phyloP scores from a whole-genome alignment of 495 filamentous ascomycete species.

The Friedmanniomyces endolithicus region DNA sequence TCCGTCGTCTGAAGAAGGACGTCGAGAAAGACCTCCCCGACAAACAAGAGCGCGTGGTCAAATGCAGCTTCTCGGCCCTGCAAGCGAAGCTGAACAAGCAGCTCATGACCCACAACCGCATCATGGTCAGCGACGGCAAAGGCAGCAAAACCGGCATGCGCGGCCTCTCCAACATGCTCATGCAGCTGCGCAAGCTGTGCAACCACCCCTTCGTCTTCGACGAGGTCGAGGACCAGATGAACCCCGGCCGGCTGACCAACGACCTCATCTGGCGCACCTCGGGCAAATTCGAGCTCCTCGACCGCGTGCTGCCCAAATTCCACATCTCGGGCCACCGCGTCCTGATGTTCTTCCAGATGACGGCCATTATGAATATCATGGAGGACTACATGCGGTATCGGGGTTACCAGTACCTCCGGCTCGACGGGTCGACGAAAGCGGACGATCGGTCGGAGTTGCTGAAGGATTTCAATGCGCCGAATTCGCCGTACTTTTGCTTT shows the following conservation, averaged over 20 bases:
- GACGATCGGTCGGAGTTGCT: constrained; percentile 91
- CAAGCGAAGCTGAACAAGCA: constrained; percentile 92
- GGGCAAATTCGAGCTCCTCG: constrained; percentile 93
- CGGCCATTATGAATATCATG: constrained; percentile 99
- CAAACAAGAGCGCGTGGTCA: constrained; percentile 97
- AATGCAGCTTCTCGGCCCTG: constrained; percentile 92
- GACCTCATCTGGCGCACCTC: constrained; percentile 91
- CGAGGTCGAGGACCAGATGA: constrained; percentile 95
- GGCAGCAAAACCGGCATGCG: constrained; percentile 90
- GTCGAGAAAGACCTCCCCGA: constrained; percentile 97
- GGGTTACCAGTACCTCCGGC: constrained; percentile 69
- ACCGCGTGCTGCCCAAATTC: constrained; percentile 88
- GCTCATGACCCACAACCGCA: constrained; percentile 85
- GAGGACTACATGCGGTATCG: constrained; percentile 88
- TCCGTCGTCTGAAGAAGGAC: constrained; percentile 97
- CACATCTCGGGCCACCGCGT: constrained; percentile 78
- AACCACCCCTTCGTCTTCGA: constrained; percentile 99
- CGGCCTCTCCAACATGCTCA: constrained; percentile 98
- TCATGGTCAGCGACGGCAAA: constrained; percentile 87
- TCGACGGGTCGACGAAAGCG: constrained; percentile 93
- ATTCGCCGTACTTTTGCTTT: constrained; percentile 94
- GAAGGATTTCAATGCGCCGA: constrained; percentile 73
- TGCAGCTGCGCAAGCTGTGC: constrained; percentile 97
- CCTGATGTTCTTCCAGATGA: constrained; percentile 99
- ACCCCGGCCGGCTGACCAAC: constrained; percentile 72